Evolutionary conservation across 2,329 filamentous ascomycete genomes (phyloP).

Genomic region (Penicillium sp.): DNA sequence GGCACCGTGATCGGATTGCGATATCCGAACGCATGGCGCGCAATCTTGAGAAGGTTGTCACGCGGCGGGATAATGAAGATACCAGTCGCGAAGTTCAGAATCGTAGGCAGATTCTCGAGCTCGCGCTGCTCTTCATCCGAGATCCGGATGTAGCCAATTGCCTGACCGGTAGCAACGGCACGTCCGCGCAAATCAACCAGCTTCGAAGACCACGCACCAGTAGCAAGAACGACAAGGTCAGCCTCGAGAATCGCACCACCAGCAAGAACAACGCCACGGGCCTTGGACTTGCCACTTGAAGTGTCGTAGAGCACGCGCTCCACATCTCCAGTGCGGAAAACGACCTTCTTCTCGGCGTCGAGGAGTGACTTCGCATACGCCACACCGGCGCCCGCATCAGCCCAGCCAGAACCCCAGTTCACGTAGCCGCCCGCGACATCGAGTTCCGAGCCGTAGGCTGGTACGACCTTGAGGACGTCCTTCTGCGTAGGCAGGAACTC

Average conservation of each 20-base stretch:
- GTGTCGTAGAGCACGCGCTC: constrained; percentile 34
- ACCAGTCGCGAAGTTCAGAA: constrained; percentile 51
- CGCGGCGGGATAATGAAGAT: constrained; percentile 60
- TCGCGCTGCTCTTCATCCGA: constrained; percentile 68
- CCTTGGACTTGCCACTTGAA: constrained; percentile 39
- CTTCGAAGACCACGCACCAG: constrained; percentile 82
- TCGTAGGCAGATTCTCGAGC: constrained; percentile 68
- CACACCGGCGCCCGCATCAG: constrained; percentile 45
- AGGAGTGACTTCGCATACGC: constrained; percentile 41
- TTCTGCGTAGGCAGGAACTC: constrained; percentile 34
- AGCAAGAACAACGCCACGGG: constrained; percentile 54
- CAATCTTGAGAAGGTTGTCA: constrained; percentile 65
- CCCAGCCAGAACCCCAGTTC: constrained; percentile 51
- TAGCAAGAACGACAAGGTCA: constrained; percentile 76
- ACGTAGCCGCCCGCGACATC: constrained; percentile 47
- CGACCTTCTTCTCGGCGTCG: constrained; percentile 38
- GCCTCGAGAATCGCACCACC: constrained; percentile 58
- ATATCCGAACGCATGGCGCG: constrained; percentile 71
- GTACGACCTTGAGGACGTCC: constrained; percentile 38
- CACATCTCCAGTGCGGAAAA: constrained; percentile 39
- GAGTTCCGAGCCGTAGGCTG: constrained; percentile 36
- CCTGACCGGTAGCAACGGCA: constrained; percentile 79
- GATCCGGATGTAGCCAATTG: constrained; percentile 75
- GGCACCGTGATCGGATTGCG: constrained; percentile 44
- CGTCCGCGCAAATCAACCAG: constrained; percentile 77